Percentiles rank a stretch among this genome's conserved stretches.
Evolutionary conservation across 257 asterid genomes (phyloP).

Genomic region (Cruciata laevipes): DNA sequence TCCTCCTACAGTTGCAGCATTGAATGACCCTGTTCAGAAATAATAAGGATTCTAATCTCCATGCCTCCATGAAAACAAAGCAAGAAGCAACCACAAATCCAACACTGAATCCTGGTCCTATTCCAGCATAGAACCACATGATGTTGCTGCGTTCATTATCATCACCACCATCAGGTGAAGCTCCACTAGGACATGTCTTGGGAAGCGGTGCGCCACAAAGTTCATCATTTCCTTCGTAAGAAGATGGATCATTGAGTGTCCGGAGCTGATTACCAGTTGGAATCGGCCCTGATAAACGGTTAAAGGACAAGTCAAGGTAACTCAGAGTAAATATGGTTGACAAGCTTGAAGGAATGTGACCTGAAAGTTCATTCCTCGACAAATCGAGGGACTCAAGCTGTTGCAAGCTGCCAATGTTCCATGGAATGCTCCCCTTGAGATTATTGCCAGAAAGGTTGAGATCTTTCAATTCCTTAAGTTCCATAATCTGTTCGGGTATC

Average conservation of each 20-base stretch:
- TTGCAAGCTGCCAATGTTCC: slow-evolving; percentile 23
- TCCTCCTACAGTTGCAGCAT: slow-evolving; percentile 1
- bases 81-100: neutral
- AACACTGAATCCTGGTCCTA: neutral
- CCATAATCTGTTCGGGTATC: slow-evolving; percentile 11
- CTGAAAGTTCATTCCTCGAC: slow-evolving; percentile 23
- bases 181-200: neutral
- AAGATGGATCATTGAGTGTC: slow-evolving; percentile 10
- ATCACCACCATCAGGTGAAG: neutral
- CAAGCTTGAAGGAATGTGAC: slow-evolving; percentile 24
- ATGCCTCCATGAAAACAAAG: neutral
- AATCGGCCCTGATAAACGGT: slow-evolving; percentile 23
- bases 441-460: slow-evolving; percentile 21
- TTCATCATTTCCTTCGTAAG: slow-evolving; percentile 11
- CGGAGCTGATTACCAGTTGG: slow-evolving; percentile 33
- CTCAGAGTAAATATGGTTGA: slow-evolving; percentile 22
- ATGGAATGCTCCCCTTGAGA: slow-evolving; percentile 25
- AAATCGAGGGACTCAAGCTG: slow-evolving; percentile 31
- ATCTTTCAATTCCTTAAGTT: slow-evolving; percentile 9
- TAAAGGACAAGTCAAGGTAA: slow-evolving; percentile 25
- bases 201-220: slow-evolving; percentile 9
- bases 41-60: neutral
- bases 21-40: neutral
- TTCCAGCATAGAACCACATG: slow-evolving; percentile 8
- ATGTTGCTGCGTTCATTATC: neutral